These are phyloP conservation scores for Sphaerulina musiva DNA, from an alignment of 2,329 filamentous ascomycete genomes.

Conservation along the genomic window DNA sequence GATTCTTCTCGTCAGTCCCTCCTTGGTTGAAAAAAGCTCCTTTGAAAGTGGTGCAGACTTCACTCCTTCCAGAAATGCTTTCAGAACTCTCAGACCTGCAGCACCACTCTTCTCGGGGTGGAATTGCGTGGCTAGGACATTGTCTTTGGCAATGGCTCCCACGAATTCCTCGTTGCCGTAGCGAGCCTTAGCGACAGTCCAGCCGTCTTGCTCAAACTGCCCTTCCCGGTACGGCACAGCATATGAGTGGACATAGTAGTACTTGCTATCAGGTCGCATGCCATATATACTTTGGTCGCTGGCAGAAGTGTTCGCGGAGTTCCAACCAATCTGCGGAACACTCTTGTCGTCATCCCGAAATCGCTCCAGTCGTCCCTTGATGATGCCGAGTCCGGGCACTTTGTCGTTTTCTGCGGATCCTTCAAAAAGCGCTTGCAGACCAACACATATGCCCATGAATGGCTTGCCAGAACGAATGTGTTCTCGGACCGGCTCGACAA, in stretches of 20 bases:
- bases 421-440: constrained; percentile 81
- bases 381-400: constrained; percentile 67
- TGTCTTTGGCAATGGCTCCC: constrained; percentile 77
- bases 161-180: constrained; percentile 89
- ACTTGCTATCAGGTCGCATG: constrained; percentile 74
- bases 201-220: constrained; percentile 71
- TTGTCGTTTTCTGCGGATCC: constrained; percentile 71
- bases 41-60: constrained; percentile 50
- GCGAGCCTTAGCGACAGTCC: constrained; percentile 82
- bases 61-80: constrained; percentile 75
- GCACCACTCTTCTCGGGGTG: constrained; percentile 96
- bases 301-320: constrained; percentile 65
- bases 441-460: constrained; percentile 97
- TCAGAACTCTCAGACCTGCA: constrained; percentile 75
- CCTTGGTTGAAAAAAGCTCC: constrained; percentile 35
- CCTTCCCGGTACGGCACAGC: constrained; percentile 69
- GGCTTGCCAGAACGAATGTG: constrained; percentile 90
- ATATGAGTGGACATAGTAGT: constrained; percentile 98
- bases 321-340: constrained; percentile 99
- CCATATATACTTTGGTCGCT: constrained; percentile 63
- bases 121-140: constrained; percentile 88
- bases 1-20: constrained; percentile 82
- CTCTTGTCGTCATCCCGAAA: constrained; percentile 76
- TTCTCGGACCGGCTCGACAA: constrained; percentile 70
- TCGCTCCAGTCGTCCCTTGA: constrained; percentile 63